Conservation (phyloP, 176 grass and related monocot species). For the Dactylis glomerata region DNA sequence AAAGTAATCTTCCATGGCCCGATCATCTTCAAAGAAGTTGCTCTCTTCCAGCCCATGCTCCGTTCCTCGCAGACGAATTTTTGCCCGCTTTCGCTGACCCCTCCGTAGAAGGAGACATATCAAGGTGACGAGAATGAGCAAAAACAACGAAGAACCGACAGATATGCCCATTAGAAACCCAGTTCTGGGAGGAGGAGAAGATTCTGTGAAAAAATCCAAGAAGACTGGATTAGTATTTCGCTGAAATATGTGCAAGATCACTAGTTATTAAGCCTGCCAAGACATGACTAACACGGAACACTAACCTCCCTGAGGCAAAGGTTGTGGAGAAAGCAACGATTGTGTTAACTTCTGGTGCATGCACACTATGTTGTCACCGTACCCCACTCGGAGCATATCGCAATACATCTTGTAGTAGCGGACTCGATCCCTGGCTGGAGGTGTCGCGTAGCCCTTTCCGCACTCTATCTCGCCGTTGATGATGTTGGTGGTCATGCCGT, state of each 20-base stretch:
- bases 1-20: slow-evolving; percentile 5
- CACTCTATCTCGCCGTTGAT: not conserved
- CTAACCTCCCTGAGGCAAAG: not conserved
- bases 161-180: not conserved
- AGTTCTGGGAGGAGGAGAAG: not conserved
- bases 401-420: not conserved
- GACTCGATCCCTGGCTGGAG: not conserved
- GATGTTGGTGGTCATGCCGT: not conserved
- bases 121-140: not conserved
- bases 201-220: not conserved
- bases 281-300: not conserved
- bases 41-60: too few relatives aligned
- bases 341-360: not conserved
- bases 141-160: not conserved
- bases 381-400: not conserved
- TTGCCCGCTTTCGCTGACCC: not conserved
- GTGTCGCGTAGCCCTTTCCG: not conserved
- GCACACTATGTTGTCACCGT: not conserved
- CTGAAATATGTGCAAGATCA: too few relatives aligned
- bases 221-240: not conserved
- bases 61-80: not conserved
- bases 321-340: not conserved
- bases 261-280: too few relatives aligned
- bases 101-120: not conserved
- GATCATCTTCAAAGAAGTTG: not conserved